Evolutionary conservation across 257 asterid species (phyloP), one percentile per base, ranked within the genome.

Genomic region (Jasminum sambac): DNA sequence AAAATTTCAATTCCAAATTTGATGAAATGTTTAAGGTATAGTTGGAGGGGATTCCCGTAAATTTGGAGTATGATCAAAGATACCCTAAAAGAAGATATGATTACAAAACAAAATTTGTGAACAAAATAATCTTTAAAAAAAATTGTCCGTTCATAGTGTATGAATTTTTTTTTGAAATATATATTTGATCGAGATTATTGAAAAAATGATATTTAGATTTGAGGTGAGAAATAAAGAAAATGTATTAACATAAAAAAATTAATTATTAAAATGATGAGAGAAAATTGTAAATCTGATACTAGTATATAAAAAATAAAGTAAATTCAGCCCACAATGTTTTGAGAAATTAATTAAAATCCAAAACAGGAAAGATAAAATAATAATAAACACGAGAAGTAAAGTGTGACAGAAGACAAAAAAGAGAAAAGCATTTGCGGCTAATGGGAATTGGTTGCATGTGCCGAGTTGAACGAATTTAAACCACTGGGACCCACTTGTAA

Each of bases 371-470:
- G 13, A 6, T 5, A n/a, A 21, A 58, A 37, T n/a, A 62, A 37
- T n/a, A 62, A 4, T 4, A 63, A 67, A 30, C 8, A n/a, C 5
- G 2, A 58, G 36, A 4, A 17, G 14, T 6, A 71, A 12, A 13
- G 8, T 21, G 16, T 10, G 13, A 63, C 59, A 36, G 52, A 17
- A 8, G 11, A 39, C 72, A 34, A 70, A 64, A 55, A 69, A 24
- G 11, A 24, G 62, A 67, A 40, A 42, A 34, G 10, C 21, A 38
- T 60, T 39, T 23, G 74, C 44, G 67, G 77, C 66, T 72, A 61
- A 70, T 21, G 55, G 77, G 21, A 25, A 44, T 40, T 70, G 59
- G 63, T 37, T 65, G 69, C 83, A 78, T 78, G 73, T 72, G 81
- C 76, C 24, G 50, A 73, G 71, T 66, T 62, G 66, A 69, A 65